phyloP scores from a whole-genome alignment of 2,329 filamentous ascomycete species.

The Neurospora sp. region DNA sequence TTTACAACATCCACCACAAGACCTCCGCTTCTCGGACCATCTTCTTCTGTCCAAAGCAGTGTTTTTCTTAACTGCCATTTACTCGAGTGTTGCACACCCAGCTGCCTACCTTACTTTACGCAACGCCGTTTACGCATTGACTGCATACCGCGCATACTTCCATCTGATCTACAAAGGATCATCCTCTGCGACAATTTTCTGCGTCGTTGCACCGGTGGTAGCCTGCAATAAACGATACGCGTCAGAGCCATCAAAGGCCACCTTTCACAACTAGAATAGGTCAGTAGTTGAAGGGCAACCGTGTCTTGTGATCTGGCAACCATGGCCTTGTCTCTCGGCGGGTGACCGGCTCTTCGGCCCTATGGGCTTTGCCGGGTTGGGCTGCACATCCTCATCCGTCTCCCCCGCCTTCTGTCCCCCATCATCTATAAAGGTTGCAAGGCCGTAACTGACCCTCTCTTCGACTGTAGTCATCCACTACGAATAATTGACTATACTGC shows the following conservation, averaged over 20 bases:
- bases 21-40: background rate
- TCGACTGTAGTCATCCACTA: background rate
- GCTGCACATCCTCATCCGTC: background rate
- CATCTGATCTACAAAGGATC: background rate
- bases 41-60: background rate
- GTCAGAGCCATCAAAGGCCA: background rate
- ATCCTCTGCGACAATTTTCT: background rate
- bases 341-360: background rate
- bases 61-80: background rate
- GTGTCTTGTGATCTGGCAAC: background rate
- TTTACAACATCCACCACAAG: background rate
- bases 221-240: background rate
- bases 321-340: background rate
- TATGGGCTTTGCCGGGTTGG: background rate
- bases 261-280: background rate
- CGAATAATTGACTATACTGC: background rate
- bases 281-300: background rate
- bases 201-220: background rate
- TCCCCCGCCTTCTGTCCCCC: background rate
- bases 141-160: background rate
- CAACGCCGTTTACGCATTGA: background rate
- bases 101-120: background rate
- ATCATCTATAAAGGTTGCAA: background rate
- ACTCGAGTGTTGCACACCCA: background rate
- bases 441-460: background rate